These are phyloP conservation scores for Chlamydomonas eustigma DNA, from an alignment of 139 green algal species.

Conservation along the genomic window DNA sequence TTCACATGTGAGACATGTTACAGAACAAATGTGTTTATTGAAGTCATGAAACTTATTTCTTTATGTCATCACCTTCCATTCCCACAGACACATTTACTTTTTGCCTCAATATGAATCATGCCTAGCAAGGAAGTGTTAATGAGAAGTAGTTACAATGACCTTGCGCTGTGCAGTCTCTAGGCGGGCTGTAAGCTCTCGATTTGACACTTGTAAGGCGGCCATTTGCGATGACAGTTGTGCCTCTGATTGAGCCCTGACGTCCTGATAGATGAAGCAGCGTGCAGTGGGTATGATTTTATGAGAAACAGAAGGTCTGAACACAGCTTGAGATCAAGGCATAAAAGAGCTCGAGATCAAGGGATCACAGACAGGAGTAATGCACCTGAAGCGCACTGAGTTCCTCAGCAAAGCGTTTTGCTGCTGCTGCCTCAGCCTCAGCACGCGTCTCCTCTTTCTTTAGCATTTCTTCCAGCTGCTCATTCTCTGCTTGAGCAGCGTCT, in stretches of 20 bases:
- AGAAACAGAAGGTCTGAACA: too few relatives aligned
- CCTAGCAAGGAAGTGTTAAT: too few relatives aligned
- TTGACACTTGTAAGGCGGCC: neutral
- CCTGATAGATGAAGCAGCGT: neutral
- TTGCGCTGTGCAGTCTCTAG: neutral
- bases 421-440: slow-evolving; percentile 28
- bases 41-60: too few relatives aligned
- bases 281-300: too few relatives aligned
- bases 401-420: neutral
- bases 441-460: slow-evolving; percentile 26
- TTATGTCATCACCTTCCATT: neutral
- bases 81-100: too few relatives aligned
- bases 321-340: too few relatives aligned
- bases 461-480: slow-evolving; percentile 76
- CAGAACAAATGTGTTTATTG: too few relatives aligned
- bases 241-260: neutral
- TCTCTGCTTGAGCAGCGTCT: slow-evolving; percentile 47
- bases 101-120: too few relatives aligned
- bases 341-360: too few relatives aligned
- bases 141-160: too few relatives aligned
- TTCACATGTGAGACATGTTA: slow-evolving; percentile 23
- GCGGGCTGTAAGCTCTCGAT: neutral
- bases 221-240: neutral
- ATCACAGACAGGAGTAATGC: too few relatives aligned
- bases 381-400: slow-evolving; percentile 2